phyloP scores from a whole-genome alignment of 371 early-diverging fungal species.

The Syncephalastrum racemosum region DNA sequence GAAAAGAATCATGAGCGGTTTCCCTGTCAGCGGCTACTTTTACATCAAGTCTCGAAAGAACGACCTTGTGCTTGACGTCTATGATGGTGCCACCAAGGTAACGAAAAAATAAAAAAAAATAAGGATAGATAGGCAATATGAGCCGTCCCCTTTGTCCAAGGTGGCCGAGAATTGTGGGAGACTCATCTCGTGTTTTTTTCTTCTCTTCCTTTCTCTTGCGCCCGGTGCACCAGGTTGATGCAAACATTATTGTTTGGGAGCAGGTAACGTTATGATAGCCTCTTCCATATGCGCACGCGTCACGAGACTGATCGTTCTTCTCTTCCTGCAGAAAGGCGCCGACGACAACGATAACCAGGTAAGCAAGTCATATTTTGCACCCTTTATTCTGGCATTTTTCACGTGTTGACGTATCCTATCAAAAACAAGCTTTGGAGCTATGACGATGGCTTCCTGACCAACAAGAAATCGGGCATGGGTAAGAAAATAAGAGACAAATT shows the following conservation, averaged over 20 bases:
- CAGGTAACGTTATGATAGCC: slow-evolving; percentile 5
- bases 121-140: too few relatives aligned
- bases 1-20: slow-evolving; percentile 14
- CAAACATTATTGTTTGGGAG: slow-evolving; percentile 12
- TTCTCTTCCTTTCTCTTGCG: too few relatives aligned
- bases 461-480: slow-evolving; percentile 34
- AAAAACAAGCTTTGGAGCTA: slow-evolving; percentile 28
- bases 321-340: slow-evolving; percentile 1
- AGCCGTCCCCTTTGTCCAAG: too few relatives aligned
- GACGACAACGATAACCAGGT: slow-evolving; percentile 19
- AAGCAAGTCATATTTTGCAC: neutral
- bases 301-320: neutral
- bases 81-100: slow-evolving; percentile 7
- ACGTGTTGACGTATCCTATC: too few relatives aligned
- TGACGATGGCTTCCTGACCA: slow-evolving; percentile 35
- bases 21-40: slow-evolving; percentile 29
- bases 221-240: slow-evolving; percentile 3
- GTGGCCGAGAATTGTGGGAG: too few relatives aligned
- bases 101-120: neutral
- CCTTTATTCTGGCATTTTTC: too few relatives aligned
- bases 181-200: too few relatives aligned
- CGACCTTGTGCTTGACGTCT: slow-evolving; percentile 18
- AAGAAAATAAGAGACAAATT: neutral
- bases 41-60: slow-evolving; percentile 24
- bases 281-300: too few relatives aligned